Conservation (phyloP, 2,329 filamentous ascomycete genomes). For the Cadophora gregata region DNA sequence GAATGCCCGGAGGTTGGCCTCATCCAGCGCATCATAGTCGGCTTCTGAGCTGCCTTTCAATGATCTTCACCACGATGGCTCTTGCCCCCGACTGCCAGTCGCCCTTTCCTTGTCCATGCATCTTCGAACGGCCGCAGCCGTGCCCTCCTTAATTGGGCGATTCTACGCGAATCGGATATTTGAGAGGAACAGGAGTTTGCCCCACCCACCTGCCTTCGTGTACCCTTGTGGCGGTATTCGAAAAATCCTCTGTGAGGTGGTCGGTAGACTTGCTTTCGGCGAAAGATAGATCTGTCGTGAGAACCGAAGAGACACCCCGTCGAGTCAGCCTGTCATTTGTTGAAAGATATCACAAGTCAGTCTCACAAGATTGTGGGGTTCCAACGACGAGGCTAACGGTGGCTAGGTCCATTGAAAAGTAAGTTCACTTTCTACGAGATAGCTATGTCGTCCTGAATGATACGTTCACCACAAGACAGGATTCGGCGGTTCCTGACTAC, state of each 20-base stretch:
- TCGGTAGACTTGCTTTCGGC: constrained; percentile 1
- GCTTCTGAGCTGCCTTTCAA: constrained; percentile 20
- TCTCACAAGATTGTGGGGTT: constrained; percentile 9
- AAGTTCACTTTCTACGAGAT: not conserved
- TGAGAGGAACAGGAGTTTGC: constrained; percentile 14
- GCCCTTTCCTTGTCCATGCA: constrained; percentile 20
- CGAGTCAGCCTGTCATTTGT: constrained; percentile 14
- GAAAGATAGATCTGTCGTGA: not conserved
- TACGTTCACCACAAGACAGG: not conserved
- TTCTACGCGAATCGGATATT: constrained; percentile 23
- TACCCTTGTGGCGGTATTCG: constrained; percentile 24
- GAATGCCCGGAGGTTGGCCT: constrained; percentile 1
- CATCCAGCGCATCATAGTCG: constrained; percentile 4
- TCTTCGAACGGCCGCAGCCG: constrained; percentile 4
- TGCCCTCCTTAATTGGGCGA: constrained; percentile 7
- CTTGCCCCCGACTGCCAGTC: not conserved
- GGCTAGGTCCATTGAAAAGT: not conserved
- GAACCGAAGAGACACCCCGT: constrained; percentile 3
- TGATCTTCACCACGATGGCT: constrained; percentile 25
- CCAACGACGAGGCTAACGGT: not conserved
- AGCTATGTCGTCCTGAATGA: not conserved
- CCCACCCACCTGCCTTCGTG: constrained; percentile 17
- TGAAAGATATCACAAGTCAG: not conserved
- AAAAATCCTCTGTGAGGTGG: constrained; percentile 1
- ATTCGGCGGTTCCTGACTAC: constrained; percentile 14